A percentile compares a stretch with the other conserved stretches of the same genome.
Conservation (phyloP, 1,284 basidiomycete genomes). For the Tylopilus sp. region DNA sequence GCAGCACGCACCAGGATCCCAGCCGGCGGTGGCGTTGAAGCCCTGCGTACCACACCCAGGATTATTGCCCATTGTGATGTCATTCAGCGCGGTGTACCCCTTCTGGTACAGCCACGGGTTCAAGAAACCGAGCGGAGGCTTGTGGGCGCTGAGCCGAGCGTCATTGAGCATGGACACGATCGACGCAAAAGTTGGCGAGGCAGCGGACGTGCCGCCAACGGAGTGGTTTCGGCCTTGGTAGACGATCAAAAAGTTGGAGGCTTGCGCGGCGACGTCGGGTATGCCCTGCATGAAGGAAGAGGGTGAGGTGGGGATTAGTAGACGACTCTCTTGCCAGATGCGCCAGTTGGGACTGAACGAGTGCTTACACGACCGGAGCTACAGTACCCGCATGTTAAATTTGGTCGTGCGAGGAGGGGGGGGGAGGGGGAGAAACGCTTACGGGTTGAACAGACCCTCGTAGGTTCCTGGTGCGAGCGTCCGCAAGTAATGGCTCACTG, state of each 20-base stretch:
- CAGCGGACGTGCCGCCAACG: constrained; percentile 49
- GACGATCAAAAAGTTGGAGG: no score
- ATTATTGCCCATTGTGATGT: constrained; percentile 52
- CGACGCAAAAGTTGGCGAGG: constrained; percentile 20
- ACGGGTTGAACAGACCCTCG: constrained; percentile 58
- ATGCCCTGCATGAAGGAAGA: no score
- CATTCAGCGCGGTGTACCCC: constrained; percentile 41
- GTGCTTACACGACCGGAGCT: constrained; percentile 31
- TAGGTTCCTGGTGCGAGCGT: constrained; percentile 47
- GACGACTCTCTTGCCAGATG: no score
- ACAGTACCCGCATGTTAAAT: neutral
- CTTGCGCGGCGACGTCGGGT: no score
- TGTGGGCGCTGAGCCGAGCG: constrained; percentile 43
- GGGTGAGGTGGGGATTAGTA: no score
- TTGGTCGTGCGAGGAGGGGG: neutral
- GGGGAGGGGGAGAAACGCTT: constrained; percentile 16
- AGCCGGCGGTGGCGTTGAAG: constrained; percentile 44
- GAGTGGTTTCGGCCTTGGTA: neutral
- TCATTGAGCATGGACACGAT: constrained; percentile 62
- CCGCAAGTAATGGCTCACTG: constrained; percentile 37
- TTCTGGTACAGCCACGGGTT: constrained; percentile 54
- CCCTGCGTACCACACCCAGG: constrained; percentile 56
- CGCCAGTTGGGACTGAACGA: neutral
- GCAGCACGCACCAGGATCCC: constrained; percentile 40
- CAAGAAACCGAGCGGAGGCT: constrained; percentile 52